Conservation (phyloP, 1,284 basidiomycete species). For the Neolentinus lepideus region DNA sequence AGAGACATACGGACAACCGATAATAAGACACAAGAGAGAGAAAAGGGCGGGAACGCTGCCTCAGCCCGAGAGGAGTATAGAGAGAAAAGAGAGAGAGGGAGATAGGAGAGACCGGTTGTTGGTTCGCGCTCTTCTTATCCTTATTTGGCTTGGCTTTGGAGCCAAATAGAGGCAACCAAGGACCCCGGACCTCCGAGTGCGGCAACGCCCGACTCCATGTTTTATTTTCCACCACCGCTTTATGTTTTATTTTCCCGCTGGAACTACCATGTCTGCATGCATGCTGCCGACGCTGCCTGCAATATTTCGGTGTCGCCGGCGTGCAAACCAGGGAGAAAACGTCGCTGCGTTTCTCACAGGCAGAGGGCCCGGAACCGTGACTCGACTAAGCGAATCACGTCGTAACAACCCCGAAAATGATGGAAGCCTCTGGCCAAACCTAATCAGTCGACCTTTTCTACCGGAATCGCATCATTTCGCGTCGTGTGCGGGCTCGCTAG, state of each 20-base stretch:
- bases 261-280: not conserved
- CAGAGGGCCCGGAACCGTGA: not conserved
- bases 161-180: conserved; percentile 28
- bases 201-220: not conserved
- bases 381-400: conserved; percentile 1
- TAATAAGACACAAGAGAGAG: conserved; percentile 4
- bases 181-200: conserved; percentile 2
- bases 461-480: not conserved
- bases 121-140: conserved; percentile 38
- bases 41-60: conserved; percentile 12
- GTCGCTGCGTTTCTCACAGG: not conserved
- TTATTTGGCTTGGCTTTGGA: conserved; percentile 31
- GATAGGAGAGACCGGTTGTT: conserved; percentile 17
- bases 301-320: too few relatives aligned
- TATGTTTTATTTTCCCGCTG: not conserved
- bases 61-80: conserved; percentile 13
- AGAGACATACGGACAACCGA: conserved; percentile 4
- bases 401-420: conserved; percentile 1
- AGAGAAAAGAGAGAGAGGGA: conserved; percentile 17
- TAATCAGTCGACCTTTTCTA: not conserved
- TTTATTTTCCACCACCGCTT: not conserved
- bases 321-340: not conserved
- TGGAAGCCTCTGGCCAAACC: not conserved
- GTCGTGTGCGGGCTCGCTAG: not conserved
- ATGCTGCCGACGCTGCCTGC: not conserved